Evolutionary conservation across 2,329 filamentous ascomycete genomes (phyloP).

Genomic region (Cadophora luteo-olivacea): DNA sequence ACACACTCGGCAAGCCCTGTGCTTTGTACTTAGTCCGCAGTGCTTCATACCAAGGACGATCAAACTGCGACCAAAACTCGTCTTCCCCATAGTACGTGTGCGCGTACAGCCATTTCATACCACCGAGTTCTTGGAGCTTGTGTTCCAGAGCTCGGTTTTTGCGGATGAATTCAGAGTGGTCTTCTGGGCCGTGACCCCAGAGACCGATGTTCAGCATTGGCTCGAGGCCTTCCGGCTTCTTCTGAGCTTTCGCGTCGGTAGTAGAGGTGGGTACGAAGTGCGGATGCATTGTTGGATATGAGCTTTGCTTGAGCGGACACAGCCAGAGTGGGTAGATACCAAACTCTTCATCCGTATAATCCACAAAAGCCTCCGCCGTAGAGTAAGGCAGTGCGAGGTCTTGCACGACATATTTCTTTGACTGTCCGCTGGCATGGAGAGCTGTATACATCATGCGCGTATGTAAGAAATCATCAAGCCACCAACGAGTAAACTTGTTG

Average conservation of each 20-base stretch:
- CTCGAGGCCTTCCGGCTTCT: constrained; percentile 36
- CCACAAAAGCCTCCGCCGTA: constrained; percentile 57
- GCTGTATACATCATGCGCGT: constrained; percentile 68
- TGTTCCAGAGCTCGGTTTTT: constrained; percentile 76
- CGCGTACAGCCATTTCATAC: constrained; percentile 88
- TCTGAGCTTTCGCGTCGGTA: background rate
- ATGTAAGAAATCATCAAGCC: constrained; percentile 66
- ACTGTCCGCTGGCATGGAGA: constrained; percentile 62
- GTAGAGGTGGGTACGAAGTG: constrained; percentile 28
- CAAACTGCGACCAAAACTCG: constrained; percentile 73
- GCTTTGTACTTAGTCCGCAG: constrained; percentile 69
- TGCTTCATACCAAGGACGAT: constrained; percentile 64
- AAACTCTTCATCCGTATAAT: constrained; percentile 54
- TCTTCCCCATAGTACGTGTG: constrained; percentile 81
- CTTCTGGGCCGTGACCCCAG: constrained; percentile 80
- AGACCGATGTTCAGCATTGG: constrained; percentile 71
- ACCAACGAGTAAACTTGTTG: constrained; percentile 62
- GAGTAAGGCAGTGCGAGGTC: constrained; percentile 65
- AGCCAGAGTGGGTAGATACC: constrained; percentile 65
- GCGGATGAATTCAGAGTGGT: constrained; percentile 63
- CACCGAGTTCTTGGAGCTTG: constrained; percentile 71
- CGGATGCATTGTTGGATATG: constrained; percentile 44
- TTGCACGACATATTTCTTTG: constrained; percentile 65
- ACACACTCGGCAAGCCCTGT: constrained; percentile 67
- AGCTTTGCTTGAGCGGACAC: constrained; percentile 55